Percentiles rank a stretch among this genome's conserved stretches.
These are phyloP conservation scores for Sclerospora graminicola DNA, from an alignment of 352 stramenopile genomes.

Conservation along the genomic window DNA sequence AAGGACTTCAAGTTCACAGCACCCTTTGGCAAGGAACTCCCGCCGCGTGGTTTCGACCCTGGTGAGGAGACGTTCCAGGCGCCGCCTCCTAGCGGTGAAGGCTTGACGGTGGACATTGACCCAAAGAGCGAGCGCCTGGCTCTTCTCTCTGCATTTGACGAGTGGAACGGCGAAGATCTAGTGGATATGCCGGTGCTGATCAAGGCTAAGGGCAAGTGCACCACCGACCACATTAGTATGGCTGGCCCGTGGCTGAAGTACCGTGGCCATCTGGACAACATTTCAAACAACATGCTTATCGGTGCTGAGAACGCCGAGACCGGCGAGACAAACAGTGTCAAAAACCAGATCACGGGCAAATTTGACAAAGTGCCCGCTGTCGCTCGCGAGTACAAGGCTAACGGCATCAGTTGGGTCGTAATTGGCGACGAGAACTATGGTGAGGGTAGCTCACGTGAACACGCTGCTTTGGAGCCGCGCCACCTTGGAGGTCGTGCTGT, in stretches of 20 bases:
- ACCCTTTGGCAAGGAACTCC: constrained; percentile 87
- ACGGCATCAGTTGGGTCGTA: constrained; percentile 86
- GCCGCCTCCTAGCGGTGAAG: constrained; percentile 44
- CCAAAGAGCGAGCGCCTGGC: constrained; percentile 79
- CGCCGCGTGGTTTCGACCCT: constrained; percentile 82
- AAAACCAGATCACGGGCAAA: constrained; percentile 84
- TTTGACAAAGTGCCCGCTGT: constrained; percentile 86
- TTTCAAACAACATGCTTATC: constrained; percentile 92
- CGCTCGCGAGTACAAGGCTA: constrained; percentile 87
- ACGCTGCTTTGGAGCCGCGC: constrained; percentile 87
- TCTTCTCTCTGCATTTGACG: constrained; percentile 81
- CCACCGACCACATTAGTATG: constrained; percentile 92
- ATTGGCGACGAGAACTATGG: constrained; percentile 93
- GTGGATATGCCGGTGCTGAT: constrained; percentile 85
- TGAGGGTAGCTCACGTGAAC: constrained; percentile 87
- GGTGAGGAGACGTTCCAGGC: constrained; percentile 91
- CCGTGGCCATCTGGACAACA: constrained; percentile 91
- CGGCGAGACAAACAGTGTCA: constrained; percentile 86
- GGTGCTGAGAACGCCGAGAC: constrained; percentile 90
- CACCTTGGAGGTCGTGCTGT: constrained; percentile 87
- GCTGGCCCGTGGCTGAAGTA: constrained; percentile 91
- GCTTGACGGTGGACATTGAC: constrained; percentile 75
- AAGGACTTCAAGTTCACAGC: constrained; percentile 87
- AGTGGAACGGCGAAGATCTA: constrained; percentile 86
- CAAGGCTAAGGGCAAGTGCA: constrained; percentile 94